phyloP scores from a whole-genome alignment of 2,329 filamentous ascomycete genomes.

The Clarireedia homoeocarpa region DNA sequence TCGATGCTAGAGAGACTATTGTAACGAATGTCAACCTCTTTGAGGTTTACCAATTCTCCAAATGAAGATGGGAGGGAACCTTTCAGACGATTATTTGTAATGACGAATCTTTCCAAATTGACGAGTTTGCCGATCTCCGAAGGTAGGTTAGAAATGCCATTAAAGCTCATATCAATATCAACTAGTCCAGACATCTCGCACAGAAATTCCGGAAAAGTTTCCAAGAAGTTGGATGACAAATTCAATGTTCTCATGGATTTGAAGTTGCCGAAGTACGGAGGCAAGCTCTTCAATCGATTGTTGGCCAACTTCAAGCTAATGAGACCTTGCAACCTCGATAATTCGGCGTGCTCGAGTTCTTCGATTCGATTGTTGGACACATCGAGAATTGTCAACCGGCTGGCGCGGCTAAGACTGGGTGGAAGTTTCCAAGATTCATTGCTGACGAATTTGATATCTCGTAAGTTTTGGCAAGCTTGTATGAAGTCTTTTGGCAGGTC shows the following conservation, averaged over 20 bases:
- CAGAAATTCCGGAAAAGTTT: constrained; percentile 76
- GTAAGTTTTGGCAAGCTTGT: constrained; percentile 80
- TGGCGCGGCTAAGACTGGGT: constrained; percentile 73
- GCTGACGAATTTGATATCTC: constrained; percentile 92
- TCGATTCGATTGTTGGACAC: constrained; percentile 92
- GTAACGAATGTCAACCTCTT: constrained; percentile 91
- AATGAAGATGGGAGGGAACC: constrained; percentile 69
- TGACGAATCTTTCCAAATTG: constrained; percentile 80
- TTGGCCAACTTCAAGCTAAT: constrained; percentile 90
- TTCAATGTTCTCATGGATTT: constrained; percentile 75
- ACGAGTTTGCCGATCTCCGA: constrained; percentile 69
- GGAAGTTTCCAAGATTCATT: constrained; percentile 88
- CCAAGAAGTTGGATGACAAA: constrained; percentile 87
- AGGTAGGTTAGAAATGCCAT: constrained; percentile 72
- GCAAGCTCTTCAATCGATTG: constrained; percentile 75
- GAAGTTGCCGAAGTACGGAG: constrained; percentile 76
- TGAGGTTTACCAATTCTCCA: constrained; percentile 64
- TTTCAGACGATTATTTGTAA: constrained; percentile 86
- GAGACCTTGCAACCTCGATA: constrained; percentile 66
- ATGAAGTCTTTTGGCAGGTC: constrained; percentile 96
- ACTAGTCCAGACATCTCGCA: constrained; percentile 76
- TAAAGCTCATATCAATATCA: constrained; percentile 95
- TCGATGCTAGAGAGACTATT: constrained; percentile 87
- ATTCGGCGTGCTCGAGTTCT: constrained; percentile 74
- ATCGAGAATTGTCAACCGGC: constrained; percentile 78